phyloP scores from a whole-genome alignment of 305 asterid genomes.

The Withania somnifera region DNA sequence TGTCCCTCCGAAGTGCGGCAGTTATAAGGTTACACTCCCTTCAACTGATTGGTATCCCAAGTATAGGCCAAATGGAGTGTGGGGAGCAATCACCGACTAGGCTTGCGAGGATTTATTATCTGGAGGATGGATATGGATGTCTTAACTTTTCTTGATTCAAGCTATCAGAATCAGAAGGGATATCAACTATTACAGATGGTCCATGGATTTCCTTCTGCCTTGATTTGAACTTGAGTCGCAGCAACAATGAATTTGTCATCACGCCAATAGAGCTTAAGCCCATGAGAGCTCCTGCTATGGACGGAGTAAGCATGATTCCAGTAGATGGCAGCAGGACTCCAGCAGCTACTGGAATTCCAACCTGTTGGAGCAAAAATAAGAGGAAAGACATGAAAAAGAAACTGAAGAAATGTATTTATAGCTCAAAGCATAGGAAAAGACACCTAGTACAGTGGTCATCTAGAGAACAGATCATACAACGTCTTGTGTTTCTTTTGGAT shows the following conservation, averaged over 20 bases:
- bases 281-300: conserved; percentile 97
- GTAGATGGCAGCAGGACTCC: conserved; percentile 76
- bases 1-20: background rate
- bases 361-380: conserved; percentile 24
- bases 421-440: background rate
- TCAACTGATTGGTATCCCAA: background rate
- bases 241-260: conserved; percentile 76
- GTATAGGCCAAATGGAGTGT: background rate
- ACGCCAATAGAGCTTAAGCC: conserved; percentile 97
- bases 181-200: conserved; percentile 18
- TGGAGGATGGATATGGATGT: conserved; percentile 10
- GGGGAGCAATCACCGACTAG: background rate
- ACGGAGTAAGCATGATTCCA: conserved; percentile 91
- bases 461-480: background rate
- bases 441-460: background rate
- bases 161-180: conserved; percentile 6
- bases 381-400: background rate
- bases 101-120: conserved; percentile 2
- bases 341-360: conserved; percentile 96
- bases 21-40: background rate
- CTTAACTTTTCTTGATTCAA: conserved; percentile 5
- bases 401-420: background rate
- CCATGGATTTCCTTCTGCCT: conserved; percentile 23
- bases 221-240: conserved; percentile 53
- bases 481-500: background rate